Base-by-base conservation (phyloP, 331 rosid species). In the Stylosanthes scabra region DNA sequence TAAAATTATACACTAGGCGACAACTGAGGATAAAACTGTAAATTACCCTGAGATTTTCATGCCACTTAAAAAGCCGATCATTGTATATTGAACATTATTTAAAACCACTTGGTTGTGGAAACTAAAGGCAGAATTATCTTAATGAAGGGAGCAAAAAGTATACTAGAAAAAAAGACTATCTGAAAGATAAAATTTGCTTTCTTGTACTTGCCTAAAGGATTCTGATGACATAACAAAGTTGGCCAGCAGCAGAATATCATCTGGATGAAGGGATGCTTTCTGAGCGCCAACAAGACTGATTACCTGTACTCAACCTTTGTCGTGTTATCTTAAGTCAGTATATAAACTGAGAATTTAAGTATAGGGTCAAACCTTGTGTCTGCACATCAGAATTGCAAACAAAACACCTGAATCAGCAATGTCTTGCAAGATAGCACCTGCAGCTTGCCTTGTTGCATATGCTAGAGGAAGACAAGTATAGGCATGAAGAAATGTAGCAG, bases 391-490 rank as follows among this genome's bases (percentile, higher is more conserved):
- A 76, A 87, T 91, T 72, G 99, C 97, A 80, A 95, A 95, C 70
- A 91, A 76, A 78, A 91, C 97, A 81, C 97, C 97, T 27, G 99
- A 90, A 88, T 88, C 96, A 40, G 97, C 92, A 81, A 87, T 83
- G 75, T 95, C 99, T 73, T 95, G 99, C 88, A 95, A 87, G 82
- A 95, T 84, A 78, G 97, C 96, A 68, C 89, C 91, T 25, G 99
- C 99, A 78, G 97, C 99, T 84, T 95, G 99, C 75, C 99, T 90
- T 69, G 97, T 87, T 14, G 88, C 96, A 84, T 88, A 91, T 50
- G 97, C 88, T 56, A 95, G 97, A 62, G 99, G 99, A 62, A 95
- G 97, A 81, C 97, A 95, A 44, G 97, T 90, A 86, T 95, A 95
- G 58, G 99, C 97, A 82, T 95, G 99, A 83, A 95, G 96, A 87